Base-by-base conservation (phyloP, 768 basidiomycete species). In the Podaxis carcinomalis region DNA sequence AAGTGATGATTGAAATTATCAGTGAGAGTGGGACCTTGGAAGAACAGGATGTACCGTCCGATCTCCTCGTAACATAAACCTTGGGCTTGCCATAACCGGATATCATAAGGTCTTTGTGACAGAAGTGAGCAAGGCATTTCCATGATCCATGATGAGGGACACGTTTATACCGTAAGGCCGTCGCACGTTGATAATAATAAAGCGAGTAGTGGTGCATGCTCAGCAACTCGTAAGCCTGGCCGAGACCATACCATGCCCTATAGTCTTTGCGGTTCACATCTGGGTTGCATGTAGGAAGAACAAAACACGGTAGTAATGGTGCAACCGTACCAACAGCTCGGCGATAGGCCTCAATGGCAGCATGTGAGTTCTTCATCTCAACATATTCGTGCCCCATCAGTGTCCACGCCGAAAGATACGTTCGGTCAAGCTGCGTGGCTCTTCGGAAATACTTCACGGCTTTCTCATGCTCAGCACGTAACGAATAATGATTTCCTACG, bases 331-430 rank as follows among this genome's bases (percentile, higher is more conserved):
- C 94, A 62, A 98, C 87, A 56, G 97, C 97, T 69, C 95, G 84
- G 57, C 97, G 85, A 74, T 98, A 99, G 9, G 95, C 92, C 75
- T 98, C 97, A 58, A 98, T 97, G 14, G 97, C 96, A 1, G 97
- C 97, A 78, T 98, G 95, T 4, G 94, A 94, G 73, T 99, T 98
- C 76, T 98, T 98, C 88, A 97, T 88, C 75, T 99, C 97, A 47
- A 99, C 91, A 68, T 92, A 98, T 74, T 98, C 97, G 69, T 99
- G 97, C 1, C 97, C 97, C 93, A 99, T 95, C 64, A 99, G 76
- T 3, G 96, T 98, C 97, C 97, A 99, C 4, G 97, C 97, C 5
- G 95, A 92, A 49, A 98, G 81, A 74, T 95, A 98, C 1, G 91
- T 95, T 58, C 92, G 84, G 72, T 99, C 95, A 51, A 99, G 84